Percentiles rank a stretch among this genome's conserved stretches.
Evolutionary conservation across 148 eudicot species (phyloP).

Genomic region (Amaranthus palmeri): DNA sequence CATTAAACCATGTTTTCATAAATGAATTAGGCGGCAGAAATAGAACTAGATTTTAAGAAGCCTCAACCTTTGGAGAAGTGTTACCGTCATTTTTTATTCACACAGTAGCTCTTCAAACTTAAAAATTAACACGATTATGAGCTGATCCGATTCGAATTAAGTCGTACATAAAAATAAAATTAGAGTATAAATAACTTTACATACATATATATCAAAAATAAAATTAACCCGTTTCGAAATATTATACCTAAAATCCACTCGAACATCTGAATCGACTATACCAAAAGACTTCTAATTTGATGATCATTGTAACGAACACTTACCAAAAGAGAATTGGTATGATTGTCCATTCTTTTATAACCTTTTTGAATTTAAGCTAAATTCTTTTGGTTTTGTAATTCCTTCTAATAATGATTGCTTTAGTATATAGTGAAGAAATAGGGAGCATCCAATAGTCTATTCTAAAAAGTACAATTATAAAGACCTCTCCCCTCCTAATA

Average conservation of each 20-base stretch:
- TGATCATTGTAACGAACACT: background rate
- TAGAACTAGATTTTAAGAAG: background rate
- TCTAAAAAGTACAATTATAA: background rate
- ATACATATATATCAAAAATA: too few species aligned
- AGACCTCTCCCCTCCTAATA: too few species aligned
- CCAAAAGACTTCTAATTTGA: too few species aligned
- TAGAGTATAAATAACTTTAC: too few species aligned
- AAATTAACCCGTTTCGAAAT: too few species aligned
- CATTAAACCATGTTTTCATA: background rate
- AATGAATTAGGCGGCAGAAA: background rate
- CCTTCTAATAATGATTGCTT: constrained; percentile 9
- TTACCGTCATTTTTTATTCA: background rate
- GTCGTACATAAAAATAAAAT: too few species aligned
- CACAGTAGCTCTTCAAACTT: background rate
- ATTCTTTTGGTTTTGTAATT: background rate
- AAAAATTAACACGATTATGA: too few species aligned
- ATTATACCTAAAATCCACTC: too few species aligned
- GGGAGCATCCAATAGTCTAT: background rate
- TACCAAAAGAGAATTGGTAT: background rate
- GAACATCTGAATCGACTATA: too few species aligned
- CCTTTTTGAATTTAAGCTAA: constrained; percentile 6
- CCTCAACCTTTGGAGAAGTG: too few species aligned
- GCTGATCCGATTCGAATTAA: too few species aligned
- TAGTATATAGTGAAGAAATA: background rate
- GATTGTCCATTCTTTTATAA: background rate